phyloP scores from a whole-genome alignment of 371 early-diverging fungal species.

The Cladochytrium tenue region DNA sequence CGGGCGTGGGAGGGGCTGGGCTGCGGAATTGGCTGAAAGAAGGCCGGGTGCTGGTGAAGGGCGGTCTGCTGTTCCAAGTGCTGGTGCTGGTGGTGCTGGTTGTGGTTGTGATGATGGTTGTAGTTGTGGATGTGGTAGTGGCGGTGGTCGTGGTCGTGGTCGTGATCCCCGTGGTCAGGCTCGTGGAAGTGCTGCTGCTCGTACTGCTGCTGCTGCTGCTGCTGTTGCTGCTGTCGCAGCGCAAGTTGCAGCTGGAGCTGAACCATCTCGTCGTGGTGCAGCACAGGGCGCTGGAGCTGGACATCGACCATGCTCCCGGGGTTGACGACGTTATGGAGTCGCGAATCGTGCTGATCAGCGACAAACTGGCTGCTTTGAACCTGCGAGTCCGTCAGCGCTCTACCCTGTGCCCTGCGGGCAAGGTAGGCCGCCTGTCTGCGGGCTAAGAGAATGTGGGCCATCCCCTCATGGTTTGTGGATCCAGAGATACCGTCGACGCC shows the following conservation, averaged over 20 bases:
- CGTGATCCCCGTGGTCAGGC: not conserved
- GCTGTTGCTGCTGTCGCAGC: slow-evolving; percentile 3
- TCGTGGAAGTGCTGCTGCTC: not conserved
- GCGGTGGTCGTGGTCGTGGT: slow-evolving; percentile 3
- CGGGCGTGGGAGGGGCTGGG: not conserved
- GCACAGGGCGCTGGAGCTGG: no score
- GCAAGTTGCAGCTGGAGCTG: not conserved
- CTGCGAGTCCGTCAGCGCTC: no score
- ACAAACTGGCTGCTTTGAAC: no score
- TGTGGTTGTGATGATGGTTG: slow-evolving; percentile 1
- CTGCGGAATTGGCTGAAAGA: not conserved
- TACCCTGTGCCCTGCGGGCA: no score
- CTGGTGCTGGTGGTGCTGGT: not conserved
- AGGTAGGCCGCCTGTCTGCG: no score
- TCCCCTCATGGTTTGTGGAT: no score
- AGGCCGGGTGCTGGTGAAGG: not conserved
- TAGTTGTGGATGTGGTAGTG: slow-evolving; percentile 15
- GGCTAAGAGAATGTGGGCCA: no score
- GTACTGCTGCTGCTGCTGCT: not conserved
- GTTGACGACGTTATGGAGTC: no score
- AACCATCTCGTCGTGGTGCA: no score
- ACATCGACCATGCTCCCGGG: no score
- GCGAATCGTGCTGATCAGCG: no score
- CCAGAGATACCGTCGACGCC: no score
- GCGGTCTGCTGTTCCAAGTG: not conserved